Evolutionary conservation across 495 filamentous ascomycete species (phyloP), one percentile per base, ranked within the genome.

Genomic region (Penicillium canariense): DNA sequence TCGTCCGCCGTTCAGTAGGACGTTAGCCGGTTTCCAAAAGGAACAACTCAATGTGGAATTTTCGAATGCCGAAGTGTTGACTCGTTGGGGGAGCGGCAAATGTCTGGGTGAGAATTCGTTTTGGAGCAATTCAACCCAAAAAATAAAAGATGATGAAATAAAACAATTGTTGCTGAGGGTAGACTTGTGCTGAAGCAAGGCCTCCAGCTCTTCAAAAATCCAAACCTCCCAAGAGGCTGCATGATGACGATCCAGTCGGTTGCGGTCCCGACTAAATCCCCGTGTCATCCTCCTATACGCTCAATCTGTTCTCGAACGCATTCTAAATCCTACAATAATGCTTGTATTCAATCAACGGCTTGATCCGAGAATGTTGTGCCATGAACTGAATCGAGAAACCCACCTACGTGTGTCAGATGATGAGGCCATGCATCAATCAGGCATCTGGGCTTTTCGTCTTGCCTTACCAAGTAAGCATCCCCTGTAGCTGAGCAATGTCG

Each of bases 401-500:
- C 40, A 72, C 62, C 30, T 61, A 50, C 3, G 69, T 67, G 58
- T 79, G 76, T 71, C 73, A 79, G 15, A 72, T 76, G 62, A 81
- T 70, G 8, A 81, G 54, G n/a, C n/a, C n/a, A n/a, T n/a, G n/a
- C n/a, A n/a, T n/a, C n/a, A n/a, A n/a, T 77, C 79, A 82, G n/a
- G 68, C 73, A 1, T 77, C 78, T 4, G 78, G 81, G 43, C 76
- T 77, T 62, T 79, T 65, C 12, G 78, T 78, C 68, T 80, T 68
- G 61, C 2, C 85, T 68, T 10, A 81, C 58, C 36, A 68, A 38
- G 38, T 69, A 67, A 28, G 77, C 75, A 68, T 60, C 76, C 0
- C 65, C 61, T 77, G 77, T 0, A 89, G 60, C 56, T 84, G 65
- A 2, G 82, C 83, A 4, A 80, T 80, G 55, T 89, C 86, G 9